Evolutionary conservation across 2,329 filamentous ascomycete genomes (phyloP).

Genomic region (Curvularia sp.): DNA sequence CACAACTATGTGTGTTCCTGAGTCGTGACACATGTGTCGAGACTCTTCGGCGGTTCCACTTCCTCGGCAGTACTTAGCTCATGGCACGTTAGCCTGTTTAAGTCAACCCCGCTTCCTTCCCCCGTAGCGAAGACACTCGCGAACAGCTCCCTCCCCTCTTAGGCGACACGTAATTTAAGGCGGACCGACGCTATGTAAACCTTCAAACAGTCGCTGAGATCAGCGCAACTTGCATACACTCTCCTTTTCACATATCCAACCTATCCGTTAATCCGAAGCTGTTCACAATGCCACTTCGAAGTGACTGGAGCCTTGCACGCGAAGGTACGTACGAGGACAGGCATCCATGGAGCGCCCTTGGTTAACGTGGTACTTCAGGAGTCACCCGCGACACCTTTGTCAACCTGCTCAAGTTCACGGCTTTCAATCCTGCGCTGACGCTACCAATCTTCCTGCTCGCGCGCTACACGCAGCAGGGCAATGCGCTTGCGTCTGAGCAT

Average conservation of each 20-base stretch:
- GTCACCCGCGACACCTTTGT: constrained; percentile 63
- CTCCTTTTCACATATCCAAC: not conserved
- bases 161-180: constrained; percentile 1
- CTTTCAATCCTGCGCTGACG: constrained; percentile 69
- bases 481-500: constrained; percentile 56
- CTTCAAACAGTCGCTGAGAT: not conserved
- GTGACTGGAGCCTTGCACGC: constrained; percentile 48
- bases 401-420: constrained; percentile 64
- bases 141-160: not conserved
- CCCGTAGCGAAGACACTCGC: not conserved
- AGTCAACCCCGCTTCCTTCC: constrained; percentile 7
- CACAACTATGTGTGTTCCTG: not conserved
- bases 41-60: not conserved
- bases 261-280: not conserved
- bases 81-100: constrained; percentile 4
- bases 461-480: constrained; percentile 68
- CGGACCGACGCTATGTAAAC: constrained; percentile 1
- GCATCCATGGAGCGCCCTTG: not conserved
- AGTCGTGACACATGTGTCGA: constrained; percentile 1
- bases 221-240: not conserved
- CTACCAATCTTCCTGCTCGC: constrained; percentile 69
- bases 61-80: constrained; percentile 8
- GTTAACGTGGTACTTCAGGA: constrained; percentile 28
- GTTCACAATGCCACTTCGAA: constrained; percentile 46
- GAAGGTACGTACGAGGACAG: constrained; percentile 41